Base-by-base conservation (phyloP, 257 asterid species). In the Ligustrum vulgare region DNA sequence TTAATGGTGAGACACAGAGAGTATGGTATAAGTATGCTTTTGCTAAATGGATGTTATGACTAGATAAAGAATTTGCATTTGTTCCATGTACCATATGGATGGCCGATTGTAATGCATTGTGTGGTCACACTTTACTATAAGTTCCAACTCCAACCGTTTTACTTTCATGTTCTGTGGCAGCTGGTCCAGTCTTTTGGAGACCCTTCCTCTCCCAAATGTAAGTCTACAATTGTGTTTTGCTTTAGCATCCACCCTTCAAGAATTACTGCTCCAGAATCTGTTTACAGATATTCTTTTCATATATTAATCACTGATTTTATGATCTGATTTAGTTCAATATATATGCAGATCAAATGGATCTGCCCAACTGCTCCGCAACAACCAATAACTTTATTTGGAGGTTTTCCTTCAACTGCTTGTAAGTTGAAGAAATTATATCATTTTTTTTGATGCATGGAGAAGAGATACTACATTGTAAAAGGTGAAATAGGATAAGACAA, bases 161-260 rank as follows among this genome's bases (percentile, higher is more conserved):
- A 62, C 41, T 56, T 87, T 80, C 56, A 47, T 78, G 64, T 54
- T 78, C 78, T 71, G 67, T 74, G 89, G 86, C 96, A 92, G 98
- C 90, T 92, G 97, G 97, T 90, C 96, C 67, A 89, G 68, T 77
- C 85, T 91, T 79, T 82, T 93, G 90, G 97, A 91, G 84, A 81
- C 98, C 74, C 93, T 93, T 84, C 97, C 98, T 62, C 96, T 92
- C 81, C 94, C 91, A 72, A 92, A 90, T 84, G 98, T 92, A 86
- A 84, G 91, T 79, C 87, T 76, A 70, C 33, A 60, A 65, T 37
- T 47, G 15, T 73, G 37, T 72, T 78, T 71, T 78, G 60, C 65
- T 72, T 77, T 35, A 60, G 25, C 41, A 41, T 65, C 49, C 18
- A 63, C 33, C 31, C 31, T 37, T 37, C 35, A 36, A 36, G 35